These are phyloP conservation scores for Colletotrichum plurivorum DNA, from an alignment of 2,329 filamentous ascomycete species.

Conservation along the genomic window DNA sequence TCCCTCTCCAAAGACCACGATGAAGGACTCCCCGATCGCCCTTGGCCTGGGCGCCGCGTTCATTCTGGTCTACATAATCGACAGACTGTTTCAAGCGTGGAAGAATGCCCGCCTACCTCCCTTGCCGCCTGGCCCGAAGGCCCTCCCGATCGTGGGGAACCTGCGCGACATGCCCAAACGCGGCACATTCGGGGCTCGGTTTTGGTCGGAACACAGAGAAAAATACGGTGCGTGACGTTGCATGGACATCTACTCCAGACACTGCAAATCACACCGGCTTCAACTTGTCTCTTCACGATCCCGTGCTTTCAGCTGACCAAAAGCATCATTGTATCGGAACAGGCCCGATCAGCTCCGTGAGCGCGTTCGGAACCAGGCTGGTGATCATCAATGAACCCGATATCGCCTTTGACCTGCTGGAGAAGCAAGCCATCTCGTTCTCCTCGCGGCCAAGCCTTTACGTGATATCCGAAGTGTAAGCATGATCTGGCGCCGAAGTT, in stretches of 20 bases:
- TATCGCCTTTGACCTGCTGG: conserved; percentile 54
- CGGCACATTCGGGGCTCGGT: conserved; percentile 47
- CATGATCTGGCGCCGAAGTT: background rate
- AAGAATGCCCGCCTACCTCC: background rate
- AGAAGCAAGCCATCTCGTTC: conserved; percentile 48
- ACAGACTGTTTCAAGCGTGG: background rate
- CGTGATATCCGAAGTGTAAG: conserved; percentile 54
- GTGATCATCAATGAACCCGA: conserved; percentile 55
- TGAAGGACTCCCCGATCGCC: background rate
- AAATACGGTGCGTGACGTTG: conserved; percentile 41
- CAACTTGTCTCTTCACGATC: too few species aligned
- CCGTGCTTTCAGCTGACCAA: too few species aligned
- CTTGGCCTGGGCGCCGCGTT: conserved; percentile 17
- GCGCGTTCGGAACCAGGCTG: conserved; percentile 54
- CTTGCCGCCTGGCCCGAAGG: conserved; percentile 47
- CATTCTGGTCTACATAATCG: background rate
- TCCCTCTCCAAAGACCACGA: background rate
- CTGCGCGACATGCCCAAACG: conserved; percentile 57
- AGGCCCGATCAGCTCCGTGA: conserved; percentile 49
- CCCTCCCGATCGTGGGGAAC: conserved; percentile 61
- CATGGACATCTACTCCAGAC: too few species aligned
- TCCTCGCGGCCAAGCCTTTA: conserved; percentile 51
- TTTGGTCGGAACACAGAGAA: conserved; percentile 53
- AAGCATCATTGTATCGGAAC: background rate
- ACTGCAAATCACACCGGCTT: too few species aligned